Evolutionary conservation across 2,329 filamentous ascomycete genomes (phyloP), one percentile per base, ranked within the genome.

Genomic region (Cladophialophora carrionii): DNA sequence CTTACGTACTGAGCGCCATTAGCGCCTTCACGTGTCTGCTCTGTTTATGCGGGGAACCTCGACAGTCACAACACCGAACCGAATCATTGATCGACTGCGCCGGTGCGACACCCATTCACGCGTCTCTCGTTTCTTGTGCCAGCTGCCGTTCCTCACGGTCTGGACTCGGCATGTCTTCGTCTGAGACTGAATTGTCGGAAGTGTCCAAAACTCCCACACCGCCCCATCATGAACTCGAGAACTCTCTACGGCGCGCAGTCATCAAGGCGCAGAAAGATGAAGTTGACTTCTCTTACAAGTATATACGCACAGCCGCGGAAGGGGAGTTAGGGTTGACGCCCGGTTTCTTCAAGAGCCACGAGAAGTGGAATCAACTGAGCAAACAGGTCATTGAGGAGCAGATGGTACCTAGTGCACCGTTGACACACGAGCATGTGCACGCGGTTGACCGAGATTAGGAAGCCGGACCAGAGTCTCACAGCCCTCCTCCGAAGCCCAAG

Each of bases 261-360:
- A 72, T 72, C 14, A 67, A 70, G 17, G 65, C 70, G 31, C 57
- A n/a, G 72, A 78, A 55, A 78, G 73, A 70, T 71, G 73, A 76
- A 34, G 81, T 85, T 5, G 80, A 85, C 57, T 74, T 87, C 66
- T 87, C 86, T 0, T 78, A 87, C 59, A 87, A 85, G 68, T 79
- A 79, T 61, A 82, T 87, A 57, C 83, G 86, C 56, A 72, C 77
- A 32, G 79, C 79, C 26, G 82, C 81, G 3, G 85, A 87, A 72
- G 75, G 80, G 63, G 74, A 80, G 56, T 74, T 88, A 10, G 79
- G 78, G 34, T 75, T 88, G 24, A 77, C 80, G 7, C 76, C 77
- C 5, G 84, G 80, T 2, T 88, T 86, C 71, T 82, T 87, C 70
- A 88, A 85, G 71, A 75, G 70, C n/a, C 75, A 82, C 65, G 71